These are phyloP conservation scores for Verbascum thapsus DNA, from an alignment of 257 asterid genomes.

Conservation along the genomic window DNA sequence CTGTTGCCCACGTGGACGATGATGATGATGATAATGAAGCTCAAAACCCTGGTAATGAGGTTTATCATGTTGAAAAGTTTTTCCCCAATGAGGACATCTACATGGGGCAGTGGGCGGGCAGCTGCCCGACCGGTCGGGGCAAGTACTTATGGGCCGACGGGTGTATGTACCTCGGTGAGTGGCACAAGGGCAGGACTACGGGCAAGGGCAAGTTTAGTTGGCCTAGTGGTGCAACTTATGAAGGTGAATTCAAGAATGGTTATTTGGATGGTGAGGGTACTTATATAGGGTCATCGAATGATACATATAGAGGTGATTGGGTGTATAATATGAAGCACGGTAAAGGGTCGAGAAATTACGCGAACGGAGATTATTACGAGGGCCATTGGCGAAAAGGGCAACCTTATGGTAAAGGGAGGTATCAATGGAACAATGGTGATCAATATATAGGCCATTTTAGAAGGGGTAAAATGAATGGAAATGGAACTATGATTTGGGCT, in stretches of 20 bases:
- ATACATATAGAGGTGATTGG: constrained; percentile 75
- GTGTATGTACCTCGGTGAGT: constrained; percentile 84
- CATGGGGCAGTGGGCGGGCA: constrained; percentile 74
- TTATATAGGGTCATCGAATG: constrained; percentile 62
- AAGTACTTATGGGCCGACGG: constrained; percentile 90
- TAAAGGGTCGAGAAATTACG: constrained; percentile 56
- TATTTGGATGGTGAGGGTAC: constrained; percentile 86
- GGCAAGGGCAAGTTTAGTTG: constrained; percentile 89
- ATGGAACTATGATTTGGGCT: constrained; percentile 74
- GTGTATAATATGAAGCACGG: constrained; percentile 71
- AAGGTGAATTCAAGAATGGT: constrained; percentile 81
- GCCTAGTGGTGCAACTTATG: constrained; percentile 94
- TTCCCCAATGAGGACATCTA: constrained; percentile 73
- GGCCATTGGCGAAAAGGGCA: constrained; percentile 73
- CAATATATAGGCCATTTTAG: constrained; percentile 80
- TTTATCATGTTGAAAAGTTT: constrained; percentile 54
- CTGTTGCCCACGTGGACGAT: constrained; percentile 93
- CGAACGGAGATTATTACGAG: constrained; percentile 72
- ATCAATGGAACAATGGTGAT: constrained; percentile 75
- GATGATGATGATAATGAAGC: constrained; percentile 63
- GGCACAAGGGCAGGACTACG: constrained; percentile 59
- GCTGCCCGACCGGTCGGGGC: constrained; percentile 69
- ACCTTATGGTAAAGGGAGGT: constrained; percentile 79
- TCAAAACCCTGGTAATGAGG: constrained; percentile 41
- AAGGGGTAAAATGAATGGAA: constrained; percentile 73